A percentile compares a stretch with the other conserved stretches of the same genome.
Conservation (phyloP, 768 basidiomycete species). For the Lactarius sp. region DNA sequence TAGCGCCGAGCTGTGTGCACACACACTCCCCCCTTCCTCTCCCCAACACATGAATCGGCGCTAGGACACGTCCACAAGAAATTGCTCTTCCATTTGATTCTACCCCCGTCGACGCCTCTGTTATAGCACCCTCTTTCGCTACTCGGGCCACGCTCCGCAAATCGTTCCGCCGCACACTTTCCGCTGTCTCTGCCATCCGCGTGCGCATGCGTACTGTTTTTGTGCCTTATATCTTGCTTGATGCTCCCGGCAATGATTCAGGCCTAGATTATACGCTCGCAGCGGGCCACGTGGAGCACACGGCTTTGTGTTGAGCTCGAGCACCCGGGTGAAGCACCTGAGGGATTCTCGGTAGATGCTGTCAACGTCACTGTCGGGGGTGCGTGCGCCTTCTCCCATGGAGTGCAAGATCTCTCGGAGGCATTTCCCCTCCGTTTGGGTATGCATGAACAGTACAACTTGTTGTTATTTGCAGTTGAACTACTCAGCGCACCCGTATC, state of each 20-base stretch:
- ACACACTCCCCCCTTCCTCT: slow-evolving; percentile 41
- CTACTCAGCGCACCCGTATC: slow-evolving; percentile 66
- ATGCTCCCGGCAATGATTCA: slow-evolving; percentile 29
- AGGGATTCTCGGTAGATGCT: slow-evolving; percentile 71
- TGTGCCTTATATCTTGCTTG: slow-evolving; percentile 31
- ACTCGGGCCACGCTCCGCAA: slow-evolving; percentile 39
- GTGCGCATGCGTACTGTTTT: slow-evolving; percentile 93
- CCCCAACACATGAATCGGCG: slow-evolving; percentile 68
- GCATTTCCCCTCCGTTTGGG: slow-evolving; percentile 68
- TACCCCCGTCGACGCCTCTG: slow-evolving; percentile 35
- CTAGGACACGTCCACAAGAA: slow-evolving; percentile 54
- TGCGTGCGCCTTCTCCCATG: slow-evolving; percentile 50
- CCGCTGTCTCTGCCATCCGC: slow-evolving; percentile 76
- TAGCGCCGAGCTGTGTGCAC: slow-evolving; percentile 44
- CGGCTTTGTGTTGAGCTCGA: slow-evolving; percentile 90
- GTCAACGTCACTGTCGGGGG: slow-evolving; percentile 67
- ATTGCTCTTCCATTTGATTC: slow-evolving; percentile 55
- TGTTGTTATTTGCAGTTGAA: slow-evolving; percentile 83
- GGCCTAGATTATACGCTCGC: slow-evolving; percentile 43
- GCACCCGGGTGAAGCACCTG: slow-evolving; percentile 60
- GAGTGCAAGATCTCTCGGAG: slow-evolving; percentile 41
- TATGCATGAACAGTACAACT: slow-evolving; percentile 76
- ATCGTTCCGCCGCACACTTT: slow-evolving; percentile 75
- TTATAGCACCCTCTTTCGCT: slow-evolving; percentile 19
- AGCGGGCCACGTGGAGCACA: slow-evolving; percentile 75